These are phyloP conservation scores for Sarocladiaceae sp. DNA, from an alignment of 2,329 filamentous ascomycete species.

Conservation along the genomic window DNA sequence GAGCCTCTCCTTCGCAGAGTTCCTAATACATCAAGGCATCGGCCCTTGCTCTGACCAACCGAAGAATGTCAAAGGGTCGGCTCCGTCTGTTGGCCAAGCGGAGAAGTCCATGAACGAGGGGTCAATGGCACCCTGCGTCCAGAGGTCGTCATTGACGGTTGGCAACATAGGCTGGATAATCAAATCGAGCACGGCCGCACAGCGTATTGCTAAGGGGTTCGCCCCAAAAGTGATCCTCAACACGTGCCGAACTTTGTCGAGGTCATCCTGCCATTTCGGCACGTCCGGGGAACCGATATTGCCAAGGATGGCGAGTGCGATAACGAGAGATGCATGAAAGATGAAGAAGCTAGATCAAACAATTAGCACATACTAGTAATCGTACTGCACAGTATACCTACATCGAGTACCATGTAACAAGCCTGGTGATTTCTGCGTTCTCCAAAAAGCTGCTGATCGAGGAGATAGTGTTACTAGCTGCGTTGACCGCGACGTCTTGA, in stretches of 20 bases:
- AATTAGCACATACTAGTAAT: neutral
- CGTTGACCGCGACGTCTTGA: constrained; percentile 19
- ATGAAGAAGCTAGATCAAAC: constrained; percentile 21
- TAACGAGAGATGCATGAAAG: constrained; percentile 26
- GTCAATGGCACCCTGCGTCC: constrained; percentile 15
- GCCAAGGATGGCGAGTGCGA: constrained; percentile 22
- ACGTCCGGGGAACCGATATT: constrained; percentile 21
- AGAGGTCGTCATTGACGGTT: neutral
- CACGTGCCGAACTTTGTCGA: constrained; percentile 21
- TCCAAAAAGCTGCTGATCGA: constrained; percentile 21
- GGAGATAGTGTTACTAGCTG: constrained; percentile 21
- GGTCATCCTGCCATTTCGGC: constrained; percentile 21
- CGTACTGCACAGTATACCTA: constrained; percentile 13
- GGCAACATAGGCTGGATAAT: constrained; percentile 15
- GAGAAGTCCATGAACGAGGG: constrained; percentile 20
- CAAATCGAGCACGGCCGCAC: constrained; percentile 22
- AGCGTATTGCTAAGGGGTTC: constrained; percentile 21
- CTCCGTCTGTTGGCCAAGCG: constrained; percentile 18
- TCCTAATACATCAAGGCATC: constrained; percentile 11
- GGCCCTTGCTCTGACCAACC: constrained; percentile 16
- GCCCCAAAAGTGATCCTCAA: constrained; percentile 19
- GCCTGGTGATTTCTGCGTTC: constrained; percentile 16
- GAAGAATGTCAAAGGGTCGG: constrained; percentile 18
- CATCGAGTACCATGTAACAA: constrained; percentile 28
- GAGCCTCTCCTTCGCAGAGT: constrained; percentile 3